A percentile compares a stretch with the other conserved stretches of the same genome.
These are phyloP conservation scores for Excoecaria agallocha DNA, from an alignment of 345 rosid species.

Conservation along the genomic window DNA sequence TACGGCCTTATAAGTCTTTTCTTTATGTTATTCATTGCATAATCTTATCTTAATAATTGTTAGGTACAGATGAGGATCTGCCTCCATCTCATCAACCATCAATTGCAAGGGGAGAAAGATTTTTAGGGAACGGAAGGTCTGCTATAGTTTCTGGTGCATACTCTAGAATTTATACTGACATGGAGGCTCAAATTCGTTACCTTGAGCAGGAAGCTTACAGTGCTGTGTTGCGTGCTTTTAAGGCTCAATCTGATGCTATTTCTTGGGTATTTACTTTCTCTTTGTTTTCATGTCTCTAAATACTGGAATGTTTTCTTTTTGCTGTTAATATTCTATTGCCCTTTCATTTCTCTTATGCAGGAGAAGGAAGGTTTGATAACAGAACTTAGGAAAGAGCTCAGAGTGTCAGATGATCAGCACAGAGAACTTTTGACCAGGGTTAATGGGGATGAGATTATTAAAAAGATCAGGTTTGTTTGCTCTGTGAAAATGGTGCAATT, in stretches of 20 bases:
- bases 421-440: constrained; percentile 81
- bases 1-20: not conserved
- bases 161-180: constrained; percentile 42
- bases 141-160: constrained; percentile 37
- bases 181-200: constrained; percentile 88
- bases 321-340: constrained; percentile 5
- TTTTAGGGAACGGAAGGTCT: constrained; percentile 41
- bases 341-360: constrained; percentile 33
- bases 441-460: constrained; percentile 78
- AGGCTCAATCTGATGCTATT: constrained; percentile 97
- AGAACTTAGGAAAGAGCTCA: constrained; percentile 86
- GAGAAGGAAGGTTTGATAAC: constrained; percentile 94
- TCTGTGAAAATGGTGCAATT: constrained; percentile 15
- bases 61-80: constrained; percentile 51
- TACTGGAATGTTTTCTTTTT: not conserved
- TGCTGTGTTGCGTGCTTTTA: constrained; percentile 90
- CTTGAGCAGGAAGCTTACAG: constrained; percentile 98
- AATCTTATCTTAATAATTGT: constrained; percentile 6
- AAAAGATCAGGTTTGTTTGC: constrained; percentile 65
- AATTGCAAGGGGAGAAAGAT: constrained; percentile 30
- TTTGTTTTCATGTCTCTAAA: not conserved
- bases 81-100: constrained; percentile 40
- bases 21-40: not conserved
- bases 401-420: constrained; percentile 97
- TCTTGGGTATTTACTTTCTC: constrained; percentile 67